Evolutionary conservation across 2,329 filamentous ascomycete species (phyloP).

Genomic region (Fonsecaea multimorphosa): DNA sequence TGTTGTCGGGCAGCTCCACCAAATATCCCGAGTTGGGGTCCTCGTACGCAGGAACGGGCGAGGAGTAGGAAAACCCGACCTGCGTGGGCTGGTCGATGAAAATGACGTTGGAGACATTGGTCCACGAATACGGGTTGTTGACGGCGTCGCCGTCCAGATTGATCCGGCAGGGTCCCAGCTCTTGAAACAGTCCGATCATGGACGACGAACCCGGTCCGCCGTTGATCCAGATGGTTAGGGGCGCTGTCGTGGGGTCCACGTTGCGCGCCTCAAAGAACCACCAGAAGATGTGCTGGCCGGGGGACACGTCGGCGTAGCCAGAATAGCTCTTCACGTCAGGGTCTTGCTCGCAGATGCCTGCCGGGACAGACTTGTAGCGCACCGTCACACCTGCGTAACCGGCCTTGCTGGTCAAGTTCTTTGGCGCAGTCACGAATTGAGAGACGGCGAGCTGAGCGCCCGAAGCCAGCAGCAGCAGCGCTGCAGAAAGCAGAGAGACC

Average conservation of each 20-base stretch:
- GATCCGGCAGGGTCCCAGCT: slow-evolving; percentile 46
- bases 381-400: slow-evolving; percentile 51
- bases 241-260: slow-evolving; percentile 41
- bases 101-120: slow-evolving; percentile 50
- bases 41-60: slow-evolving; percentile 36
- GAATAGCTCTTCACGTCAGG: slow-evolving; percentile 63
- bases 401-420: slow-evolving; percentile 46
- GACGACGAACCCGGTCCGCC: slow-evolving; percentile 44
- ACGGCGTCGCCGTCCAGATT: slow-evolving; percentile 48
- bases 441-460: slow-evolving; percentile 27
- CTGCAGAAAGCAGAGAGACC: slow-evolving; percentile 21
- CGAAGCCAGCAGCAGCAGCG: slow-evolving; percentile 32
- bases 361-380: slow-evolving; percentile 57
- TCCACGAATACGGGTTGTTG: slow-evolving; percentile 47
- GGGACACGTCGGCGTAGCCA: slow-evolving; percentile 65
- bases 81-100: slow-evolving; percentile 72
- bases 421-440: slow-evolving; percentile 49
- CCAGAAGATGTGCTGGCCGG: slow-evolving; percentile 55
- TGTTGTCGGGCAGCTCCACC: slow-evolving; percentile 36
- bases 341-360: slow-evolving; percentile 55
- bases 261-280: slow-evolving; percentile 54
- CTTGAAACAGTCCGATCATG: slow-evolving; percentile 47
- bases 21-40: slow-evolving; percentile 31
- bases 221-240: slow-evolving; percentile 51
- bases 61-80: slow-evolving; percentile 63